A percentile compares a stretch with the other conserved stretches of the same genome.
These are phyloP conservation scores for Monosporascus cannonballus DNA, from an alignment of 2,329 filamentous ascomycete species.

Conservation along the genomic window DNA sequence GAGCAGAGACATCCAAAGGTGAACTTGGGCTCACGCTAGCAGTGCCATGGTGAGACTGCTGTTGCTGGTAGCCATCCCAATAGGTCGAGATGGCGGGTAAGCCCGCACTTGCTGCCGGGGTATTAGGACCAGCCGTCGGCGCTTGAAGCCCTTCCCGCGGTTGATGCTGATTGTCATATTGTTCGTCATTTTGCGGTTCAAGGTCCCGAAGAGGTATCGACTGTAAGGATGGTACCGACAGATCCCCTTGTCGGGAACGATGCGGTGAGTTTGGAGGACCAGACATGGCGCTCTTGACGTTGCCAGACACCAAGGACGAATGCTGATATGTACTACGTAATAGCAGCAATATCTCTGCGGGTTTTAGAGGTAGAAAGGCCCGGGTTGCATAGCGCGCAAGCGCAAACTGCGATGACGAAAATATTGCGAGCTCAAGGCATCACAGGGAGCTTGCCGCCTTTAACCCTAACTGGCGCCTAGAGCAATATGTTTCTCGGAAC, in stretches of 20 bases:
- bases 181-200: neutral
- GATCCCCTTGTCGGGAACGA: neutral
- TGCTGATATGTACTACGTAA: neutral
- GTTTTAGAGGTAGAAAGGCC: neutral
- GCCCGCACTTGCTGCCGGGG: conserved; percentile 23
- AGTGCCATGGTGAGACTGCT: conserved; percentile 29
- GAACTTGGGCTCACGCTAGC: conserved; percentile 33
- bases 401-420: neutral
- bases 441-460: neutral
- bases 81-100: conserved; percentile 43
- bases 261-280: neutral
- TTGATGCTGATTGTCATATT: conserved; percentile 1
- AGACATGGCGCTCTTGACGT: neutral
- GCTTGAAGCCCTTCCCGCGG: conserved; percentile 11
- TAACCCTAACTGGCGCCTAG: neutral
- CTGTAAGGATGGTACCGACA: neutral
- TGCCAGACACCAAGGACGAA: neutral
- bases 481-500: no score
- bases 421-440: neutral
- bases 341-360: neutral
- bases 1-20: conserved; percentile 45
- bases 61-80: conserved; percentile 45
- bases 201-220: neutral
- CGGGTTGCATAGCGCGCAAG: neutral
- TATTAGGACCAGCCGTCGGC: conserved; percentile 18